Base-by-base conservation (phyloP, 164 flowering plant species). In the Paratinospora sagittata region DNA sequence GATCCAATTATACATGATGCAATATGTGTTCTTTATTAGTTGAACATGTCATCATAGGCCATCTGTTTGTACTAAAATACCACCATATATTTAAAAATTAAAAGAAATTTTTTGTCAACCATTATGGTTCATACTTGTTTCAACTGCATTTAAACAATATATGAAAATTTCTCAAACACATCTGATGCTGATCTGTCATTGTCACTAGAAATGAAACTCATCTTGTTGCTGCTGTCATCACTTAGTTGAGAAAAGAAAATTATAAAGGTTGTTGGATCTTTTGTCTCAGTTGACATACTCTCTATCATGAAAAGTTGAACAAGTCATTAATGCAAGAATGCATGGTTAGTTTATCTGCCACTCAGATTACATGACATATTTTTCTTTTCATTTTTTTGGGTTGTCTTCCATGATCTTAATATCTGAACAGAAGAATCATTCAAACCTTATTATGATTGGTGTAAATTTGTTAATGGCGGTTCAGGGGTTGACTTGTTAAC, bases 161-260 rank as follows among this genome's bases (percentile, higher is more conserved):
- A 12, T 49, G 17, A 49, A 49, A 49, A 2, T 49, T 12, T 49
- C 57, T 49, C 57, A 49, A 49, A 13, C 57, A 17, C 16, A 49
- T 49, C 16, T 49, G 57, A 19, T n/a, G n/a, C n/a, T n/a, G n/a
- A n/a, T n/a, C n/a, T n/a, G n/a, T 49, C 49, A 2, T 43, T 43
- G 17, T 49, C 21, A 47, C 6, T 27, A 13, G 57, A n/a, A n/a
- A n/a, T n/a, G n/a, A 12, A 26, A 26, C 66, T 13, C 64, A 39
- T 63, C 60, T 65, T 23, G 21, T 12, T 70, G 47, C n/a, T 72
- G 43, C 16, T 65, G 33, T 10, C 60, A 39, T 75, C 70, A 34
- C 12, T 2, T 3, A 17, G 17, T 26, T 30, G 19, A 19, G 10
- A 55, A 52, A 52, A 6, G n/a, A 37, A 70, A 36, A n/a, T 62